Conservation (phyloP, 2,329 filamentous ascomycete genomes). For the Helotiales sp. region DNA sequence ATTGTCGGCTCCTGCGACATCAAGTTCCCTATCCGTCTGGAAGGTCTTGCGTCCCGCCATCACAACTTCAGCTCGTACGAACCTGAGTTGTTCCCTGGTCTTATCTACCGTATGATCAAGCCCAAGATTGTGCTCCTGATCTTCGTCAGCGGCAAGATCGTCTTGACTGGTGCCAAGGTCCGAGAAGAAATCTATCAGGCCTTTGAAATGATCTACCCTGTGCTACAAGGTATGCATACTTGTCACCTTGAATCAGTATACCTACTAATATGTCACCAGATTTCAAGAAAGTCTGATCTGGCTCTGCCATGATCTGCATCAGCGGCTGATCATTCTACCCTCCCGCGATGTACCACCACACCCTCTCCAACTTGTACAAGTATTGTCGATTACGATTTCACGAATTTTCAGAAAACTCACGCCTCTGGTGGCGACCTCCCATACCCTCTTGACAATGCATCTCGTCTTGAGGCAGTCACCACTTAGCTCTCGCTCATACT, state of each 20-base stretch:
- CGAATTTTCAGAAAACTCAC: slow-evolving; percentile 31
- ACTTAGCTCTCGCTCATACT: slow-evolving; percentile 22
- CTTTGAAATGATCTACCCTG: slow-evolving; percentile 96
- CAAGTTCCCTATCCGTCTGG: slow-evolving; percentile 97
- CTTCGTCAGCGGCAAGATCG: slow-evolving; percentile 98
- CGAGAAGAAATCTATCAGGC: slow-evolving; percentile 97
- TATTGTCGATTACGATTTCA: slow-evolving; percentile 35
- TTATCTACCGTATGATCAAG: slow-evolving; percentile 99
- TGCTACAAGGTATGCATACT: slow-evolving; percentile 71
- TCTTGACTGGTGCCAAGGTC: slow-evolving; percentile 95
- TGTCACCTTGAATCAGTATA: neutral
- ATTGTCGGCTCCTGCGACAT: slow-evolving; percentile 99
- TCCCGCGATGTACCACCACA: slow-evolving; percentile 33
- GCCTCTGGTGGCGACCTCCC: slow-evolving; percentile 20
- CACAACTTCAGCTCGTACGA: slow-evolving; percentile 99
- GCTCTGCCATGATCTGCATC: slow-evolving; percentile 28
- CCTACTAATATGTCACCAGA: slow-evolving; percentile 25
- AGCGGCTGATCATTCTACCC: slow-evolving; percentile 32
- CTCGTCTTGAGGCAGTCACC: slow-evolving; percentile 27
- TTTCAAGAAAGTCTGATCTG: slow-evolving; percentile 38
- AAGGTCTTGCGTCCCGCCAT: slow-evolving; percentile 93
- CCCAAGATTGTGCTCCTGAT: slow-evolving; percentile 98
- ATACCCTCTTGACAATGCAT: slow-evolving; percentile 21
- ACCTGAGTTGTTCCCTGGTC: slow-evolving; percentile 95
- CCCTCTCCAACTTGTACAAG: slow-evolving; percentile 31